Percentiles rank a stretch among this genome's conserved stretches.
Conservation (phyloP, 2,329 filamentous ascomycete species). For the Xylaria sp. region DNA sequence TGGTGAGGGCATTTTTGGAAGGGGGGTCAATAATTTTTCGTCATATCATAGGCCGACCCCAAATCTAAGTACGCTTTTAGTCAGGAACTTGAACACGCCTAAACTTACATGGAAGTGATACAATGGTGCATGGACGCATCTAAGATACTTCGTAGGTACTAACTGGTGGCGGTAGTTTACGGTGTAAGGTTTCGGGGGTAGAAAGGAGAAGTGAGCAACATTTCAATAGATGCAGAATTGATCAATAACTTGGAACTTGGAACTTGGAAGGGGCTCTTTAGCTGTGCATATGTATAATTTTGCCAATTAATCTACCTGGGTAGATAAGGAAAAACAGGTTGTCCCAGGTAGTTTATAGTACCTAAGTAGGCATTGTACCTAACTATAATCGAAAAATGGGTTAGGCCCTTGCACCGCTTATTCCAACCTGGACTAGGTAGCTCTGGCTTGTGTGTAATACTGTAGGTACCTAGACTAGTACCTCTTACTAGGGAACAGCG, state of each 20-base stretch:
- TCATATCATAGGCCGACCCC: neutral
- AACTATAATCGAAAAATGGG: neutral
- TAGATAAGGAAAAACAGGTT: neutral
- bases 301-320: neutral
- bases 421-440: neutral
- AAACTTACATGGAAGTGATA: too few relatives aligned
- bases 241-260: too few relatives aligned
- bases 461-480: neutral
- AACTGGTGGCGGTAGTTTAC: too few relatives aligned
- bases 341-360: neutral
- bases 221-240: too few relatives aligned
- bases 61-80: neutral
- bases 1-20: neutral
- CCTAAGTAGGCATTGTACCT: neutral
- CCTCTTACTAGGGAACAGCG: conserved; percentile 17
- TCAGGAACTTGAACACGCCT: too few relatives aligned
- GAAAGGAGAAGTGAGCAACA: too few relatives aligned
- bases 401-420: neutral
- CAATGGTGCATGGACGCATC: too few relatives aligned
- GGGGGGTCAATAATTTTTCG: neutral
- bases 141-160: too few relatives aligned
- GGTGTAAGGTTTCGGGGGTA: too few relatives aligned
- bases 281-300: too few relatives aligned
- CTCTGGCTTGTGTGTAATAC: too few relatives aligned
- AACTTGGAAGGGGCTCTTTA: too few relatives aligned